These are phyloP conservation scores for Fusarium scirpi DNA, from an alignment of 2,329 filamentous ascomycete genomes.

Conservation along the genomic window DNA sequence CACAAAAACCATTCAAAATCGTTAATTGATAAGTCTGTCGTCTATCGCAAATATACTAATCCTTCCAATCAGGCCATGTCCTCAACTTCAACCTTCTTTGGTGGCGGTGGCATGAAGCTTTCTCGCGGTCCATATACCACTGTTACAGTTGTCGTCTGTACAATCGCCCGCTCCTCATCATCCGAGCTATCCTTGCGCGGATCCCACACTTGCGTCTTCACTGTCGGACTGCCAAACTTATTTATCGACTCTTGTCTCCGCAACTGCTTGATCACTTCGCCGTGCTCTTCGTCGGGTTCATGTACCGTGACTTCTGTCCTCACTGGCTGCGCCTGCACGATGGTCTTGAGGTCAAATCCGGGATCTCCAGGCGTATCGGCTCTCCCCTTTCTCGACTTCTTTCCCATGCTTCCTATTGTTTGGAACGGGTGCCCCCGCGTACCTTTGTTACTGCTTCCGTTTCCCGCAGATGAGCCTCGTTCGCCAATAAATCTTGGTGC, in stretches of 20 bases:
- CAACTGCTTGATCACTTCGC: constrained; percentile 35
- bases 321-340: constrained; percentile 37
- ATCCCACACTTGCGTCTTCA: constrained; percentile 26
- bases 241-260: constrained; percentile 42
- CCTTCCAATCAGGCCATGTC: neutral
- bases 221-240: constrained; percentile 30
- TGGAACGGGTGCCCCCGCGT: constrained; percentile 37
- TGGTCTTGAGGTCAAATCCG: constrained; percentile 42
- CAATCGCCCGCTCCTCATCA: constrained; percentile 39
- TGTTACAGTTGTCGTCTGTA: constrained; percentile 44
- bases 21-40: neutral
- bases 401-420: constrained; percentile 25
- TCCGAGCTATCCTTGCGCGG: constrained; percentile 19
- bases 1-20: neutral
- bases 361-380: constrained; percentile 19
- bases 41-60: constrained; percentile 3
- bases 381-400: constrained; percentile 13
- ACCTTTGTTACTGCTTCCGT: constrained; percentile 8
- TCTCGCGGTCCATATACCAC: constrained; percentile 40
- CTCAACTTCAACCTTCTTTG: constrained; percentile 1
- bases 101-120: constrained; percentile 6
- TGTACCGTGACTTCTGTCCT: constrained; percentile 31
- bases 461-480: constrained; percentile 20
- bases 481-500: constrained; percentile 44
- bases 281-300: constrained; percentile 27